A percentile compares a stretch with the other conserved stretches of the same genome.
Evolutionary conservation across 805 yeast genomes (phyloP).

Genomic region (Pachysolen tannophilus): DNA sequence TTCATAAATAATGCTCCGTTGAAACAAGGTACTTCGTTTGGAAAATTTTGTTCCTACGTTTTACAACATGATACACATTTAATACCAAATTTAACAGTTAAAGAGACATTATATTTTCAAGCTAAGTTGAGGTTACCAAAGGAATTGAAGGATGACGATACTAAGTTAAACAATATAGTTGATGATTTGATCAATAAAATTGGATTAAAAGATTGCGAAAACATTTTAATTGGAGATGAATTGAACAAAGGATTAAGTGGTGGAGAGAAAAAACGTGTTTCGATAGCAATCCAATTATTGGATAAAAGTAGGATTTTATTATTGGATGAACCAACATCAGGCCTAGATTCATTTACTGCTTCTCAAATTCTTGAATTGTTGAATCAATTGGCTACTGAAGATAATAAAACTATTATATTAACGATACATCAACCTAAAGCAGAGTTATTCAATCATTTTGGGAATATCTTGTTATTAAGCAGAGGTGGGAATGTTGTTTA

Average conservation of each 20-base stretch:
- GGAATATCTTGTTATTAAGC: constrained; percentile 63
- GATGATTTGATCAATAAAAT: constrained; percentile 52
- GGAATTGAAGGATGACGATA: constrained; percentile 20
- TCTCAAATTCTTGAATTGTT: constrained; percentile 56
- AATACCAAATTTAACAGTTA: constrained; percentile 63
- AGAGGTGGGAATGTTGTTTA: constrained; percentile 67
- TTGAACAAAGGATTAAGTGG: constrained; percentile 60
- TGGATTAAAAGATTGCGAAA: constrained; percentile 71
- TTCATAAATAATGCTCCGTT: constrained; percentile 29
- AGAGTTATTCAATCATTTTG: constrained; percentile 56
- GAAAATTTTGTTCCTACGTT: constrained; percentile 59
- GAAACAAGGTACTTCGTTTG: constrained; percentile 26
- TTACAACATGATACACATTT: constrained; percentile 75
- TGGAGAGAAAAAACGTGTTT: constrained; percentile 77
- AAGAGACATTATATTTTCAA: constrained; percentile 68
- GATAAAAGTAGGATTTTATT: constrained; percentile 65
- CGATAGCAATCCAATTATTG: constrained; percentile 72
- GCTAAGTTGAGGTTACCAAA: constrained; percentile 58
- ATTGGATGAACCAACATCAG: constrained; percentile 86
- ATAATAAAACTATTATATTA: constrained; percentile 55
- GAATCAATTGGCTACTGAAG: constrained; percentile 40
- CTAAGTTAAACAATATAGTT: constrained; percentile 39
- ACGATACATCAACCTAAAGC: constrained; percentile 84
- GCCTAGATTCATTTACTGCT: constrained; percentile 76
- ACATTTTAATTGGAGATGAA: constrained; percentile 60